Evolutionary conservation across 2,329 filamentous ascomycete species (phyloP), one percentile per base, ranked within the genome.

Genomic region (Onygenales sp.): DNA sequence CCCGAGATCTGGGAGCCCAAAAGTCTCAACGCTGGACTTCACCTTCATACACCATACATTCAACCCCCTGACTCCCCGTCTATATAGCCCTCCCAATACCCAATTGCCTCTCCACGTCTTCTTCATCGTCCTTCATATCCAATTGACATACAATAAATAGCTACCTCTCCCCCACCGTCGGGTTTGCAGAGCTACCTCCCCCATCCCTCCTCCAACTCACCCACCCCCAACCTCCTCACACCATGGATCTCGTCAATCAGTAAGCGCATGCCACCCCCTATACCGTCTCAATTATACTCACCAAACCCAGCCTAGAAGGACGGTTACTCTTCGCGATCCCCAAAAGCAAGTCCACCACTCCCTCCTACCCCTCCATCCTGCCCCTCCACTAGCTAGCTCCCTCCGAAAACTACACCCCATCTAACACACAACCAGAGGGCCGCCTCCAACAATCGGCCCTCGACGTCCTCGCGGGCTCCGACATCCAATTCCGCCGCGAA

Each of bases 261-360:
- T 81, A 69, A 74, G 74, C 70, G 59, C 42, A 65, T 60, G 51
- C 45, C 33, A 47, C 46, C 34, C 11, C 13, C 49, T 56, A 56
- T 51, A 46, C 9, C 37, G 46, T 51, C 51, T 52, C 11, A 49
- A 32, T 11, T 32, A 54, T 45, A 32, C 45, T 52, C 53, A 56
- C 53, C 53, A 31, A 55, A 11, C 7, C 37, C 39, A 95, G 90
- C 76, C 80, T 96, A 68, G 89, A 93, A 78, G 91, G 92, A 67
- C 87, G 93, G 60, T 81, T 97, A 54, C 82, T 97, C 58, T 96
- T 98, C 68, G 93, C 93, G 57, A 88, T 98, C n/a, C 93, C 93
- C 56, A 98, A 98, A 77, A 98, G 89, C 91, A 76, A 77, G 87
- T 83, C 52, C 49, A 40, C 4, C 51, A 58, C 50, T 56, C 46